Evolutionary conservation across 805 yeast species (phyloP), one percentile per base, ranked within the genome.

Genomic region (Candida yuanshanica): DNA sequence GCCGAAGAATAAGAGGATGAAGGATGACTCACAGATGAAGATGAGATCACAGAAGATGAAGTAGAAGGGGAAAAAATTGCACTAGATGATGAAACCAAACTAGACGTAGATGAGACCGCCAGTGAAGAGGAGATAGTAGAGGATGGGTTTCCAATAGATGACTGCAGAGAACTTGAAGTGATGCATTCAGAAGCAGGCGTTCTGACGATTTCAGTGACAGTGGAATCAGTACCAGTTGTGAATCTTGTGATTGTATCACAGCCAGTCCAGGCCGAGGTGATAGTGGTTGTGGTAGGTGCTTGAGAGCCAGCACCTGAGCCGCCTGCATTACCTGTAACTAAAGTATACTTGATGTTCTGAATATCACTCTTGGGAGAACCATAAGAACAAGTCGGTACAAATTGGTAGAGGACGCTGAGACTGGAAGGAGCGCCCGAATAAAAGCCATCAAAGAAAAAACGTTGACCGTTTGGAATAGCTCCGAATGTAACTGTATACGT

Each of bases 191-290:
- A 2, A n/a, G 20, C 34, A 13, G 44, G 44, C 3, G 21, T 26
- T 17, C 41, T 35, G 27, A 44, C 22, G 14, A 44, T 37, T 38
- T 44, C 46, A 20, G 48, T 41, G 27, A 44, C 27, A 4, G 33
- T 34, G 20, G 21, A 21, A 22, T 44, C 42, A 5, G 37, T 20
- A 18, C 47, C 50, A 12, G 50, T 44, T 16, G 26, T 24, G 26
- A 38, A 46, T 18, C 38, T 31, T 2, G 47, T 46, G 8, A 37
- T 12, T 2, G 35, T 25, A 5, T 36, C 38, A 33, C 50, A 46
- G 3, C 35, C 44, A 8, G 43, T 37, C 44, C 40, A 34, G 9
- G 25, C 11, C 20, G 36, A 24, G 5, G 42, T 38, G 8, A 36
- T 29, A 7, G 43, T 41, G 5, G 33, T 26, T 2, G 48, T 44